Conservation (phyloP, 2,329 filamentous ascomycete genomes). For the Dactylonectria macrodidyma region DNA sequence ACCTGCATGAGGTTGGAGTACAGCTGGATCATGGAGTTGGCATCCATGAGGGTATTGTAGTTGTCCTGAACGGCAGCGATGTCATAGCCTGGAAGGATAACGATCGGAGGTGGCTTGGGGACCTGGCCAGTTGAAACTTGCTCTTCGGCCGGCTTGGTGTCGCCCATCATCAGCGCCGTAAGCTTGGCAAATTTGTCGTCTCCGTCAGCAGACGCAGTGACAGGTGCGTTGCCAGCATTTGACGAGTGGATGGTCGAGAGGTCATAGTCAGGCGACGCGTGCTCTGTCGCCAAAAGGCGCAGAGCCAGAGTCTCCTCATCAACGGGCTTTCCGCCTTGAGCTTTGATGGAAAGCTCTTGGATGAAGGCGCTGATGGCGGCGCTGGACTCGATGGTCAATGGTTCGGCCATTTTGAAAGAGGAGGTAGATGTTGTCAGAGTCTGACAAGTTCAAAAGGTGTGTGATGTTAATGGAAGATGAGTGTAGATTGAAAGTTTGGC, state of each 20-base stretch:
- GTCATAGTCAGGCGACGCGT: neutral
- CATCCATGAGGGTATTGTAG: neutral
- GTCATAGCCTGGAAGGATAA: neutral
- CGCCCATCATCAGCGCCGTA: neutral
- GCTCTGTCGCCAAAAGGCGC: neutral
- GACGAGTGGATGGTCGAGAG: neutral
- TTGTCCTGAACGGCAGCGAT: neutral
- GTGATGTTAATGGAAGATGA: too few relatives aligned
- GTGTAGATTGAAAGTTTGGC: too few relatives aligned
- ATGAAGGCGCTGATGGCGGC: conserved; percentile 1
- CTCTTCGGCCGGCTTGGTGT: neutral
- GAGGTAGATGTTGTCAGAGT: too few relatives aligned
- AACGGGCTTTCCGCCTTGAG: neutral
- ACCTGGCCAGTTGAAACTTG: neutral
- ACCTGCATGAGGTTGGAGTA: neutral
- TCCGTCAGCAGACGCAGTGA: neutral
- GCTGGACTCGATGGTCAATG: neutral
- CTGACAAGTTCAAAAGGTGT: too few relatives aligned
- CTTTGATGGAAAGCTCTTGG: conserved; percentile 1
- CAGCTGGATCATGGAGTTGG: neutral
- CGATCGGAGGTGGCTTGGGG: neutral
- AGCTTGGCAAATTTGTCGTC: conserved; percentile 5
- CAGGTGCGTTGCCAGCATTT: neutral
- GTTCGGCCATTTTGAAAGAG: neutral
- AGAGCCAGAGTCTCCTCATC: neutral